phyloP scores from a whole-genome alignment of 768 basidiomycete genomes.

The Trametes punicea region DNA sequence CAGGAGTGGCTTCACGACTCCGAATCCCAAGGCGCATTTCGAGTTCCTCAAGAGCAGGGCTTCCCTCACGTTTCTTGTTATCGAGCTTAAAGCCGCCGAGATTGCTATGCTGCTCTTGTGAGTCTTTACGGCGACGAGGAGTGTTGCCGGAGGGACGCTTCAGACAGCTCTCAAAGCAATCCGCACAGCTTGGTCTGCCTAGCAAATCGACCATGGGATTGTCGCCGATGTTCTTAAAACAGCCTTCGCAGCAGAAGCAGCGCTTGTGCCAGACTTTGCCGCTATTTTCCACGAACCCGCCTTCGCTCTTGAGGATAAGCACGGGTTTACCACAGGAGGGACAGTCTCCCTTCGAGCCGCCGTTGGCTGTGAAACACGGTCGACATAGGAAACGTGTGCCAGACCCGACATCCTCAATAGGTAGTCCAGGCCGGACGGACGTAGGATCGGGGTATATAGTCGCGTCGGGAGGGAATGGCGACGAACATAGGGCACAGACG shows the following conservation, averaged over 20 bases:
- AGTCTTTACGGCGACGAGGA: constrained; percentile 40
- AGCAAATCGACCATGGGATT: constrained; percentile 80
- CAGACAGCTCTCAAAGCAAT: constrained; percentile 78
- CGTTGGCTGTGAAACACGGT: constrained; percentile 65
- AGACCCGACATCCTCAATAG: constrained; percentile 18
- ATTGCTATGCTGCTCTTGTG: constrained; percentile 34
- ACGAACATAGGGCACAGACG: constrained; percentile 62
- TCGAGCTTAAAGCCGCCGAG: constrained; percentile 44
- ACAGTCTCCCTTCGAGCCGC: constrained; percentile 77
- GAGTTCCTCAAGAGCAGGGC: constrained; percentile 35
- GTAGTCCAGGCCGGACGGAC: constrained; percentile 24
- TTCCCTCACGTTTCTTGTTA: constrained; percentile 27
- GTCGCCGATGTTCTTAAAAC: constrained; percentile 69
- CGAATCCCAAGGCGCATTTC: constrained; percentile 32
- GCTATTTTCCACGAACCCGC: constrained; percentile 69
- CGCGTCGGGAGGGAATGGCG: constrained; percentile 72
- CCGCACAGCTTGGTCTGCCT: constrained; percentile 73
- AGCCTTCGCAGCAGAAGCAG: constrained; percentile 75
- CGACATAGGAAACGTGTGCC: constrained; percentile 64
- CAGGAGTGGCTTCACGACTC: constrained; percentile 25
- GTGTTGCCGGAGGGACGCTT: constrained; percentile 43
- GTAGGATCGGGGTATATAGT: constrained; percentile 81
- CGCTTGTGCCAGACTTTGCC: constrained; percentile 77
- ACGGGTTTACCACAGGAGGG: constrained; percentile 66
- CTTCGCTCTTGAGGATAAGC: constrained; percentile 71